Base-by-base conservation (phyloP, 495 filamentous ascomycete genomes). In the Geoglossum glabrum region DNA sequence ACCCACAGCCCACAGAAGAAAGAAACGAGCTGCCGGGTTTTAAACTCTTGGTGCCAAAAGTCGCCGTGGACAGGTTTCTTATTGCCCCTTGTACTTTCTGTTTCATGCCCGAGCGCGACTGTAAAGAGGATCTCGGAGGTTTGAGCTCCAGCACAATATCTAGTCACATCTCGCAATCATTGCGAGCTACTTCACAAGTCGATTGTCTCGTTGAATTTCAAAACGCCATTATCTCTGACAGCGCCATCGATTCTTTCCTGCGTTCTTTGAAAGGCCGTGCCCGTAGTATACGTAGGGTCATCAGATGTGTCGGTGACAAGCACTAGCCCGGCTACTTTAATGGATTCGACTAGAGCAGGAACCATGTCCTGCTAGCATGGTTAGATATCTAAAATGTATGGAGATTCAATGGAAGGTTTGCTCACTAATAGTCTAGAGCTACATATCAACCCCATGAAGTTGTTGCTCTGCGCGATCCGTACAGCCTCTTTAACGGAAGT, bases 391-490 rank as follows among this genome's bases (percentile, higher is more conserved):
- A 62, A 72, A 68, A 50, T 28, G 6, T 36, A 26, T 43, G 26
- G 19, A 23, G 52, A 7, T 11, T 26, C 7, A 57, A 30, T 25
- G n/a, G n/a, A 28, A 51, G 30, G 30, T 19, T 23, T 15, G 40
- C 82, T 65, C 75, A 93, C 90, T 74, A 98, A 67, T 59, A 97
- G 72, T 63, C 82, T 77, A 25, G 86, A 89, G 61, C 81, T 84
- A 68, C 89, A 95, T 58, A 97, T 85, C 66, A 98, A 66, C 19
- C 92, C 92, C 92, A 98, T 97, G 59, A 98, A 87, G 65, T 98
- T 98, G 69, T 97, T 98, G 61, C 81, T 86, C 67, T 90, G 85
- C 36, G 93, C 90, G 66, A 92, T 89, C 59, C 89, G 77, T 19
- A 95, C 93, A 23, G 86, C 87, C 65, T 97, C 90, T 70, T 97